Percentiles rank a stretch among this genome's conserved stretches.
phyloP scores from a whole-genome alignment of 768 basidiomycete genomes.

The Pleurotus eryngii region DNA sequence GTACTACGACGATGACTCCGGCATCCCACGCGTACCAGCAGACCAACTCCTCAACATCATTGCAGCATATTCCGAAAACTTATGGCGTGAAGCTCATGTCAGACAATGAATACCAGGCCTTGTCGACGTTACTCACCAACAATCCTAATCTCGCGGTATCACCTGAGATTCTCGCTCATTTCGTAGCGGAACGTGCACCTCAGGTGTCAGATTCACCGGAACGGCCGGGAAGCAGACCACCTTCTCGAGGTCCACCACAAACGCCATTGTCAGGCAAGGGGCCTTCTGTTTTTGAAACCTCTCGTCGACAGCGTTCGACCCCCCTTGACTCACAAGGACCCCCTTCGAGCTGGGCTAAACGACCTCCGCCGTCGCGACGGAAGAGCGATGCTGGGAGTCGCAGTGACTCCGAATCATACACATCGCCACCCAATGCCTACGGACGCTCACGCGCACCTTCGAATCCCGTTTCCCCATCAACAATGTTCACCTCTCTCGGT shows the following conservation, averaged over 20 bases:
- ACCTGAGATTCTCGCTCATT: constrained; percentile 57
- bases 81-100: constrained; percentile 65
- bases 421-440: constrained; percentile 6
- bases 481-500: constrained; percentile 24
- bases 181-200: constrained; percentile 61
- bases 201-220: constrained; percentile 33
- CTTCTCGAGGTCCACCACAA: constrained; percentile 46
- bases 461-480: constrained; percentile 60
- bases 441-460: constrained; percentile 66
- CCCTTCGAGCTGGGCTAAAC: constrained; percentile 76
- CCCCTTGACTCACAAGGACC: constrained; percentile 67
- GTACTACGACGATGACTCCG: constrained; percentile 52
- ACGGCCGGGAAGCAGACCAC: constrained; percentile 42
- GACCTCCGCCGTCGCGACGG: constrained; percentile 61
- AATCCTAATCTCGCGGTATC: constrained; percentile 69
- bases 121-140: constrained; percentile 52
- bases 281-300: constrained; percentile 38
- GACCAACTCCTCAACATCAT: constrained; percentile 71
- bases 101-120: constrained; percentile 56
- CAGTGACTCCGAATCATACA: constrained; percentile 74
- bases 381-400: constrained; percentile 73
- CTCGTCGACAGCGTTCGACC: constrained; percentile 44
- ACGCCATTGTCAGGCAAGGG: constrained; percentile 49
- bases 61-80: constrained; percentile 55
- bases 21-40: constrained; percentile 66